A percentile compares a stretch with the other conserved stretches of the same genome.
Conservation (phyloP, 768 basidiomycete genomes). For the Dendrothele bispora region DNA sequence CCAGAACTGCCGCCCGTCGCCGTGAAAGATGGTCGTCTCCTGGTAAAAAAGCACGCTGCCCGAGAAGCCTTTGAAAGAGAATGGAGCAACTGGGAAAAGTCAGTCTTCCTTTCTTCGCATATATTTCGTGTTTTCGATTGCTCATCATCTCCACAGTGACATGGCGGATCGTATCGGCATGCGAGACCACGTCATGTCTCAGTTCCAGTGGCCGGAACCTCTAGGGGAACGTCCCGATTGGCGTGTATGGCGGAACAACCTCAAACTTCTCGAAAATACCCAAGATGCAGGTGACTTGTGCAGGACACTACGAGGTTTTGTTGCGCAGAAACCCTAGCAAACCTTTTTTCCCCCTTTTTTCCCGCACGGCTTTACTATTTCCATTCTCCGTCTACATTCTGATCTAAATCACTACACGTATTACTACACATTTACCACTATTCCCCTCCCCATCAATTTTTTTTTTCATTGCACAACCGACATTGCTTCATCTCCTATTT, state of each 20-base stretch:
- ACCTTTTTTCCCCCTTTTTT: no score
- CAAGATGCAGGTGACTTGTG: conserved; percentile 31
- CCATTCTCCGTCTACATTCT: background rate
- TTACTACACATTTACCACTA: background rate
- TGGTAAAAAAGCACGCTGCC: conserved; percentile 26
- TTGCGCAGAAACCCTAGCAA: conserved; percentile 41
- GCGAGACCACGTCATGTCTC: conserved; percentile 45
- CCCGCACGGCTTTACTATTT: no score
- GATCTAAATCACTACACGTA: background rate
- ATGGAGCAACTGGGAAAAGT: conserved; percentile 76
- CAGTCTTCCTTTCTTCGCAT: conserved; percentile 20
- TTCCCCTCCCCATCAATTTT: background rate
- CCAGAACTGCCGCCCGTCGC: conserved; percentile 37
- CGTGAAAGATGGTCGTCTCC: conserved; percentile 21
- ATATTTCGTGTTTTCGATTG: conserved; percentile 6
- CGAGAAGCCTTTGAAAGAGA: conserved; percentile 64
- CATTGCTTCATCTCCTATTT: no score
- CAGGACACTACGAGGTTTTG: conserved; percentile 55
- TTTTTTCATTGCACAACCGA: background rate
- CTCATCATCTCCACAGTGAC: conserved; percentile 45
- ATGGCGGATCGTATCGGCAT: conserved; percentile 74
- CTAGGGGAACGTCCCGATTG: conserved; percentile 48
- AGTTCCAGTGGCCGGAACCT: conserved; percentile 54
- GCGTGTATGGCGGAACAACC: conserved; percentile 49
- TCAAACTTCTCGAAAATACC: background rate